Conservation (phyloP, 345 rosid species). For the Turnera subulata region DNA sequence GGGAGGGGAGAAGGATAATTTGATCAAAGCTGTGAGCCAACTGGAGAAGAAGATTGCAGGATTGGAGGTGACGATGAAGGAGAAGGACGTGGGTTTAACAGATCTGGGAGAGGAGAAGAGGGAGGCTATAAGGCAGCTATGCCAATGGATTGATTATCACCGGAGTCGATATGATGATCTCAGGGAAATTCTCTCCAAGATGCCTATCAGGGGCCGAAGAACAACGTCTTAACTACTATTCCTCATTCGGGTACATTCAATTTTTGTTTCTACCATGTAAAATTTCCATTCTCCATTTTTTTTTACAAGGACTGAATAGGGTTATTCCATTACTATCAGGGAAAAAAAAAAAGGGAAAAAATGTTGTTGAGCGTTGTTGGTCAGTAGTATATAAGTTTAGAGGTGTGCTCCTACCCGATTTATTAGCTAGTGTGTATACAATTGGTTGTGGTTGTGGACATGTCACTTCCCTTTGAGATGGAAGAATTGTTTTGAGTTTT, state of each 20-base stretch:
- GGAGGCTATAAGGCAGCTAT: conserved; percentile 94
- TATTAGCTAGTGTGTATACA: background rate
- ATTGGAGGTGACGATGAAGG: conserved; percentile 43
- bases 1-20: conserved; percentile 47
- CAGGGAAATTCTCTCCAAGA: conserved; percentile 42
- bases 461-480: no score
- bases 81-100: conserved; percentile 38
- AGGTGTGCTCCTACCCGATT: background rate
- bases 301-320: background rate
- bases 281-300: conserved; percentile 7
- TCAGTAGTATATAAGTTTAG: background rate
- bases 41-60: conserved; percentile 35
- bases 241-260: background rate
- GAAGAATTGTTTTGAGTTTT: no score
- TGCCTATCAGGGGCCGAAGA: conserved; percentile 29
- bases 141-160: conserved; percentile 79
- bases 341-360: no score
- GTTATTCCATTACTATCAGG: background rate
- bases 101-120: conserved; percentile 73
- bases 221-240: conserved; percentile 15
- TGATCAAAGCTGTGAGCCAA: conserved; percentile 27
- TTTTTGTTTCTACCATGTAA: background rate
- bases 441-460: background rate
- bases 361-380: background rate
- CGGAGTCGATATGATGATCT: conserved; percentile 51